Percentiles rank a stretch among this genome's conserved stretches.
Conservation (phyloP, 805 yeast genomes). For the Diddensiella caesifluorescens region DNA sequence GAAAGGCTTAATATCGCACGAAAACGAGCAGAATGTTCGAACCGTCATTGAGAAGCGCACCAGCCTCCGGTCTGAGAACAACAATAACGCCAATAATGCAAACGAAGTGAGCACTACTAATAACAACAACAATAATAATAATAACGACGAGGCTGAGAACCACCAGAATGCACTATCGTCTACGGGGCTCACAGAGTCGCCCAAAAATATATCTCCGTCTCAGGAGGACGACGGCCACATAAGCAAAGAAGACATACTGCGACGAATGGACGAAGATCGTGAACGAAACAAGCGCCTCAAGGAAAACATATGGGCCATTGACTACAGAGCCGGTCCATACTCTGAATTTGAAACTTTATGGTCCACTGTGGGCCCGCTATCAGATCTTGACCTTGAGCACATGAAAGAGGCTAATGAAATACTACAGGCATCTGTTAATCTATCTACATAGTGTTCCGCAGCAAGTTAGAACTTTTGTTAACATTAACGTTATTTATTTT, state of each 20-base stretch:
- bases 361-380: constrained; percentile 33
- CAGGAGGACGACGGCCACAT: too few species aligned
- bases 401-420: constrained; percentile 51
- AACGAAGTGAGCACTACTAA: too few species aligned
- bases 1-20: too few species aligned
- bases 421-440: constrained; percentile 35
- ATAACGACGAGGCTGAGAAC: too few species aligned
- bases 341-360: constrained; percentile 48
- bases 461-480: too few species aligned
- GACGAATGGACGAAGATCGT: constrained; percentile 87
- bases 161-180: too few species aligned
- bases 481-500: too few species aligned
- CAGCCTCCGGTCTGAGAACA: neutral
- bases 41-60: neutral
- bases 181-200: too few species aligned
- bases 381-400: constrained; percentile 45
- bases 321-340: constrained; percentile 37
- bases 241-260: constrained; percentile 51
- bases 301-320: constrained; percentile 71
- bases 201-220: too few species aligned
- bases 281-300: constrained; percentile 79
- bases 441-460: too few species aligned
- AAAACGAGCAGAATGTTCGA: constrained; percentile 1
- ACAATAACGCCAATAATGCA: too few species aligned
- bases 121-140: too few species aligned